A percentile compares a stretch with the other conserved stretches of the same genome.
Conservation (phyloP, 2,329 filamentous ascomycete genomes). For the Polychaeton citri region DNA sequence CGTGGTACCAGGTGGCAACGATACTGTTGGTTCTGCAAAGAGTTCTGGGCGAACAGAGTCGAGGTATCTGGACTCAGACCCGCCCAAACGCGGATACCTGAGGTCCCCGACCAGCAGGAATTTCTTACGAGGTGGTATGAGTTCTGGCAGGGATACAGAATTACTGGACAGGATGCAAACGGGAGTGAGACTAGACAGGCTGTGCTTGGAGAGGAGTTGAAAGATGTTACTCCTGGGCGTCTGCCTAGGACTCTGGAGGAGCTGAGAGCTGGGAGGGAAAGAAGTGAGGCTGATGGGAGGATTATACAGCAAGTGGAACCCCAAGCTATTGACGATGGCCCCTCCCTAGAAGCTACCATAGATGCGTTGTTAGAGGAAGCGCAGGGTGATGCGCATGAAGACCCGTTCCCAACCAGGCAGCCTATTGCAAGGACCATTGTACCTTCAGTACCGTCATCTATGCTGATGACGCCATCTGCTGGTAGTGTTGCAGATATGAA, state of each 20-base stretch:
- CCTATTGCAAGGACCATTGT: slow-evolving; percentile 7
- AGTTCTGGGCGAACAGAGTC: slow-evolving; percentile 36
- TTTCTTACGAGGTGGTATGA: slow-evolving; percentile 37
- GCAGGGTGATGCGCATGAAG: slow-evolving; percentile 9
- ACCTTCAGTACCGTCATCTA: slow-evolving; percentile 1
- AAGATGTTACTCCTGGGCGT: slow-evolving; percentile 33
- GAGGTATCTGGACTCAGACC: slow-evolving; percentile 28
- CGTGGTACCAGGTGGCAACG: slow-evolving; percentile 36
- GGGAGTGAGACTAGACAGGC: slow-evolving; percentile 31
- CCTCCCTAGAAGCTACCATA: slow-evolving; percentile 20
- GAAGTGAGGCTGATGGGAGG: slow-evolving; percentile 14
- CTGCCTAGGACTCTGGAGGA: slow-evolving; percentile 35
- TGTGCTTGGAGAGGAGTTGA: slow-evolving; percentile 34
- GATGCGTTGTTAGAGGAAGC: slow-evolving; percentile 19
- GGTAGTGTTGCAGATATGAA: slow-evolving; percentile 3
- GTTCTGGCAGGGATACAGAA: slow-evolving; percentile 34
- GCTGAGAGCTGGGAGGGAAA: slow-evolving; percentile 22
- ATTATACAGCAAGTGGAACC: slow-evolving; percentile 6
- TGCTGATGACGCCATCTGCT: slow-evolving; percentile 4
- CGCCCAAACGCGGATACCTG: slow-evolving; percentile 32
- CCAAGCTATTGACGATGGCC: slow-evolving; percentile 6
- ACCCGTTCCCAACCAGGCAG: background rate
- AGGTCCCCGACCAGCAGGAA: slow-evolving; percentile 32
- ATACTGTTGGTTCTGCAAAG: slow-evolving; percentile 40
- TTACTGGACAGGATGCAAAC: slow-evolving; percentile 20